phyloP scores from a whole-genome alignment of 495 filamentous ascomycete species.

The Acidiella bohemica region DNA sequence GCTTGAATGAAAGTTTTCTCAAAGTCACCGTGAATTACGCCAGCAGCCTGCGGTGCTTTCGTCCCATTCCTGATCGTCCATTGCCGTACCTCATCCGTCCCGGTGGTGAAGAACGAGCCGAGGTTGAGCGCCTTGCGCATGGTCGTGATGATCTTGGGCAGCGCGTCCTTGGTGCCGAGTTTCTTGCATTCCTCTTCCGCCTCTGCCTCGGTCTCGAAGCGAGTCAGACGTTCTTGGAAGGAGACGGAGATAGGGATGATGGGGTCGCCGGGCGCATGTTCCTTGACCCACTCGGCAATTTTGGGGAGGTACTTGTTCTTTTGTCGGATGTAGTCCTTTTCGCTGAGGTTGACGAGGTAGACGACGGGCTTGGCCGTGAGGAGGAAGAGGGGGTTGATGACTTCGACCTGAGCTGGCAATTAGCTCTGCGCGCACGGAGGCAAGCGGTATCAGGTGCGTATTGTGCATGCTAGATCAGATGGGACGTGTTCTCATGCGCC shows the following conservation, averaged over 20 bases:
- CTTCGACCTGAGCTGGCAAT: constrained; percentile 56
- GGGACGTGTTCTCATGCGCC: constrained; percentile 68
- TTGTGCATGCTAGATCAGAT: too few relatives aligned
- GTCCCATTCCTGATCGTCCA: constrained; percentile 96
- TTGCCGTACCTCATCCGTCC: constrained; percentile 91
- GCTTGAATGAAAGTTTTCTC: constrained; percentile 99
- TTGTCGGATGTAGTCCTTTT: constrained; percentile 94
- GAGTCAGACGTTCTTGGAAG: constrained; percentile 84
- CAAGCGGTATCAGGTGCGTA: constrained; percentile 31
- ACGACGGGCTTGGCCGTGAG: constrained; percentile 95
- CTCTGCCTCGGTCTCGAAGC: constrained; percentile 61
- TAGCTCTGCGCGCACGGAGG: constrained; percentile 1
- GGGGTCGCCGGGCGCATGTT: constrained; percentile 71
- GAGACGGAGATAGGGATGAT: constrained; percentile 84
- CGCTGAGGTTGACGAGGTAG: constrained; percentile 91
- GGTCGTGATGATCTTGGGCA: constrained; percentile 85
- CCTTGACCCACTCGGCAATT: constrained; percentile 87
- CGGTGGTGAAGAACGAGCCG: constrained; percentile 92
- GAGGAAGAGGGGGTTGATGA: constrained; percentile 92
- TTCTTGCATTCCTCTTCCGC: constrained; percentile 81
- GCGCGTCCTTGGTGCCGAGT: constrained; percentile 68
- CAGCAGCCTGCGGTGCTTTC: constrained; percentile 92
- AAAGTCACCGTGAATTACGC: constrained; percentile 97
- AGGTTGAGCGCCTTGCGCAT: constrained; percentile 90
- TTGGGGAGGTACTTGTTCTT: constrained; percentile 98